Conservation (phyloP, 768 basidiomycete species). For the Neoboletus subvelutipes region DNA sequence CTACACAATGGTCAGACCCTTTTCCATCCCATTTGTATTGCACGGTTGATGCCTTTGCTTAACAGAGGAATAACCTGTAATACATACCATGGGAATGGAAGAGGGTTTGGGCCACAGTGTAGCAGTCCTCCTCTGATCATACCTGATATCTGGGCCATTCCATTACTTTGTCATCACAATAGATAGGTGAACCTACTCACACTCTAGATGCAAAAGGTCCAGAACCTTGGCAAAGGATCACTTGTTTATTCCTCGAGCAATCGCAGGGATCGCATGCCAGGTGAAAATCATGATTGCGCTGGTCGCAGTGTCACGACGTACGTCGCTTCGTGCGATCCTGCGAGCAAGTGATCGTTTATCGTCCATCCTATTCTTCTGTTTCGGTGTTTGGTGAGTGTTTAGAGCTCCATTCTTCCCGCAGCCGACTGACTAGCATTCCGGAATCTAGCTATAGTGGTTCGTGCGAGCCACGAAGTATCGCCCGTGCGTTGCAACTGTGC, state of each 20-base stretch:
- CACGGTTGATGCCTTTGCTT: constrained; percentile 29
- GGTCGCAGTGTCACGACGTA: neutral
- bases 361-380: neutral
- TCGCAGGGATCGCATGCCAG: neutral
- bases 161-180: neutral
- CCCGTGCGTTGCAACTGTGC: neutral
- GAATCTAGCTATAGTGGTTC: neutral
- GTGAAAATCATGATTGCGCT: neutral
- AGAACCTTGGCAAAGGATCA: neutral
- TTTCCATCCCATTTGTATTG: constrained; percentile 30
- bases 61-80: constrained; percentile 26
- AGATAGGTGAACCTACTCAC: constrained; percentile 1
- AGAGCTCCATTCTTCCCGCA: neutral
- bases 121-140: constrained; percentile 8
- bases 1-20: constrained; percentile 31
- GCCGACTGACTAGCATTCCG: neutral
- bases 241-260: neutral
- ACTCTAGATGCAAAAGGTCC: neutral
- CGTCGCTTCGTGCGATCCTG: neutral
- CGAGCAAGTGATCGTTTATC: neutral
- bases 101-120: constrained; percentile 34
- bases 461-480: neutral
- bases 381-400: neutral
- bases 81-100: constrained; percentile 54
- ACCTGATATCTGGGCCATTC: constrained; percentile 1